Evolutionary conservation across 2,329 filamentous ascomycete species (phyloP).

Genomic region (Botrytis deweyae): DNA sequence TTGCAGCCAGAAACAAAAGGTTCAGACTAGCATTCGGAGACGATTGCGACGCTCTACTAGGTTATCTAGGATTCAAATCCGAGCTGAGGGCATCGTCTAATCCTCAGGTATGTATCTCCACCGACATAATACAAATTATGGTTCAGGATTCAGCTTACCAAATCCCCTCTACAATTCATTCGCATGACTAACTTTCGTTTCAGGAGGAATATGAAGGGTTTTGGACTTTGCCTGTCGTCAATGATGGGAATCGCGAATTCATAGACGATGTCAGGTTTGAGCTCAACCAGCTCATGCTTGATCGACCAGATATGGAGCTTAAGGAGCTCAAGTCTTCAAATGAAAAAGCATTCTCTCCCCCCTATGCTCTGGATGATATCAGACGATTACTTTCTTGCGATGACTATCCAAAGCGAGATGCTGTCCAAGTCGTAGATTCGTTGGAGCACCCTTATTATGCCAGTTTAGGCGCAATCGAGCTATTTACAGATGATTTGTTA

Average conservation of each 20-base stretch:
- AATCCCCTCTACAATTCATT: not conserved
- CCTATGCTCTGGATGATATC: conserved; percentile 32
- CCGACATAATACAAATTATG: not conserved
- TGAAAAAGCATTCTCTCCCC: conserved; percentile 16
- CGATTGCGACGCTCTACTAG: conserved; percentile 58
- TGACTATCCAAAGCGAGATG: conserved; percentile 34
- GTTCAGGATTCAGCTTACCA: not conserved
- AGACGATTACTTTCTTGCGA: conserved; percentile 35
- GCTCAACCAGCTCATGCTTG: conserved; percentile 40
- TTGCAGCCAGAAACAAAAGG: conserved; percentile 60
- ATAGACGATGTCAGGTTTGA: conserved; percentile 62
- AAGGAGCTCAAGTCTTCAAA: conserved; percentile 23
- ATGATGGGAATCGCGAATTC: conserved; percentile 38
- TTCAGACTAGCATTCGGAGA: conserved; percentile 63
- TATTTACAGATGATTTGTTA: conserved; percentile 62
- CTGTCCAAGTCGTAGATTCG: conserved; percentile 41
- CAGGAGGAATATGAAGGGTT: conserved; percentile 36
- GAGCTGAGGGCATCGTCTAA: conserved; percentile 37
- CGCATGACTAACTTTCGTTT: conserved; percentile 19
- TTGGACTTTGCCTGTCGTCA: conserved; percentile 37
- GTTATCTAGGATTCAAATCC: conserved; percentile 56
- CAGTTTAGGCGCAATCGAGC: conserved; percentile 59
- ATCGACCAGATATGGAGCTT: conserved; percentile 28
- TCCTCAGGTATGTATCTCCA: conserved; percentile 41
- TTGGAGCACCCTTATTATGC: conserved; percentile 50